Conservation (phyloP, 495 filamentous ascomycete genomes). For the Sordaria brevicollis region DNA sequence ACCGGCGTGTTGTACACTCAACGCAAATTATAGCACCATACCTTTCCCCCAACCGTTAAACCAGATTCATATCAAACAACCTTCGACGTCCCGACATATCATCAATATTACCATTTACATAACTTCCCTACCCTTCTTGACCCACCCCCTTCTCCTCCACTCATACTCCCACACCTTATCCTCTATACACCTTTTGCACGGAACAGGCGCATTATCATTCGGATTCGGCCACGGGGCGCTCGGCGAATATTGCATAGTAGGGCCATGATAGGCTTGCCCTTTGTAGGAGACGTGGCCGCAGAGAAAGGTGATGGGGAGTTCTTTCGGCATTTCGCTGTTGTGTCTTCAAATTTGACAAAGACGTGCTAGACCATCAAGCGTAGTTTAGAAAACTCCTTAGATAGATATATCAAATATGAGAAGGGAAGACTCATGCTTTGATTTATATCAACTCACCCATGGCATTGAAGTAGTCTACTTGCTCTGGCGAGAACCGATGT, state of each 20-base stretch:
- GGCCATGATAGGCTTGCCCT: background rate
- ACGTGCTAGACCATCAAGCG: background rate
- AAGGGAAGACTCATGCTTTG: background rate
- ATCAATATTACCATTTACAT: background rate
- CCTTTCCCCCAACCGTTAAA: background rate
- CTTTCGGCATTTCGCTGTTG: background rate
- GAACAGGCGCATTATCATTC: background rate
- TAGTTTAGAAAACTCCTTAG: background rate
- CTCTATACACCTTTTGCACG: background rate
- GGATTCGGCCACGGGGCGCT: background rate
- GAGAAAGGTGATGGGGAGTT: background rate
- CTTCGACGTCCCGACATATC: background rate
- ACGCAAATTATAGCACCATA: background rate
- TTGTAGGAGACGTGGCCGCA: background rate
- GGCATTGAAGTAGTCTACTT: background rate
- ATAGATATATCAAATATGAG: background rate
- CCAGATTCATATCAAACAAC: background rate
- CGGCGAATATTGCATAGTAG: background rate
- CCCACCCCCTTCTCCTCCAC: background rate
- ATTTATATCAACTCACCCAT: too few species aligned
- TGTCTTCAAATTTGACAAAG: background rate
- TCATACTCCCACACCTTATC: background rate
- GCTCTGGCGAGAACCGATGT: background rate
- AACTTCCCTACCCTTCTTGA: background rate
- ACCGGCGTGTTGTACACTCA: background rate